Evolutionary conservation across 805 yeast species (phyloP).

Genomic region (Ascoidea tarda): DNA sequence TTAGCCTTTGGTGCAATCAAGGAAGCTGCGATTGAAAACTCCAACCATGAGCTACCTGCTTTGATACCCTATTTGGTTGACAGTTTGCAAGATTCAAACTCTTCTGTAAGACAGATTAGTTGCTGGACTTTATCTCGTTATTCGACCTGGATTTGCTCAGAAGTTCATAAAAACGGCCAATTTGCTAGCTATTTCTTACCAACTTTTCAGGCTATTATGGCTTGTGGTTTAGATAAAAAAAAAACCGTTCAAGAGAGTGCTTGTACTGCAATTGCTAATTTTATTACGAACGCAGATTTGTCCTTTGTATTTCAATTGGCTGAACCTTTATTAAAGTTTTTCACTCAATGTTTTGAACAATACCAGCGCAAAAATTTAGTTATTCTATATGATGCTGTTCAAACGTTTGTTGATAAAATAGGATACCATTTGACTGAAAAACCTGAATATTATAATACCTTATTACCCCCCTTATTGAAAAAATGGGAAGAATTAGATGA

Average conservation of each 20-base stretch:
- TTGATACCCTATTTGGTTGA: slow-evolving; percentile 78
- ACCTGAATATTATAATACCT: slow-evolving; percentile 38
- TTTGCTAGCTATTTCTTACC: slow-evolving; percentile 61
- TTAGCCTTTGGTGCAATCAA: slow-evolving; percentile 93
- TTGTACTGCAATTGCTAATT: slow-evolving; percentile 72
- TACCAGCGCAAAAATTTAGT: slow-evolving; percentile 78
- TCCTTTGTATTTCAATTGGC: slow-evolving; percentile 46
- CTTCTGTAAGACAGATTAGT: slow-evolving; percentile 81
- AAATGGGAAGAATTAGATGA: slow-evolving; percentile 73
- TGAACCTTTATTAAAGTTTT: slow-evolving; percentile 53
- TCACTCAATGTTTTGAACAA: slow-evolving; percentile 55
- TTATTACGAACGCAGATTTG: slow-evolving; percentile 64
- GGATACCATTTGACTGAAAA: slow-evolving; percentile 43
- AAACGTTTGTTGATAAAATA: slow-evolving; percentile 71
- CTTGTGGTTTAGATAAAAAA: slow-evolving; percentile 65
- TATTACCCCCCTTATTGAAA: slow-evolving; percentile 69
- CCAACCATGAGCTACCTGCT: slow-evolving; percentile 60
- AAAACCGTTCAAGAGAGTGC: slow-evolving; percentile 95
- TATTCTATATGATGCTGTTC: slow-evolving; percentile 79
- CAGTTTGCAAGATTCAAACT: slow-evolving; percentile 57
- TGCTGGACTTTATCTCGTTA: slow-evolving; percentile 94
- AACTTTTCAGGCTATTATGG: slow-evolving; percentile 63
- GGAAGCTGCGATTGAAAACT: slow-evolving; percentile 67
- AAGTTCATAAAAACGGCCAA: slow-evolving; percentile 45
- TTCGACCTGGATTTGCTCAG: slow-evolving; percentile 66